Percentiles rank a stretch among this genome's conserved stretches.
Evolutionary conservation across 2,329 filamentous ascomycete species (phyloP).

Genomic region (Aaosphaeria arxii): DNA sequence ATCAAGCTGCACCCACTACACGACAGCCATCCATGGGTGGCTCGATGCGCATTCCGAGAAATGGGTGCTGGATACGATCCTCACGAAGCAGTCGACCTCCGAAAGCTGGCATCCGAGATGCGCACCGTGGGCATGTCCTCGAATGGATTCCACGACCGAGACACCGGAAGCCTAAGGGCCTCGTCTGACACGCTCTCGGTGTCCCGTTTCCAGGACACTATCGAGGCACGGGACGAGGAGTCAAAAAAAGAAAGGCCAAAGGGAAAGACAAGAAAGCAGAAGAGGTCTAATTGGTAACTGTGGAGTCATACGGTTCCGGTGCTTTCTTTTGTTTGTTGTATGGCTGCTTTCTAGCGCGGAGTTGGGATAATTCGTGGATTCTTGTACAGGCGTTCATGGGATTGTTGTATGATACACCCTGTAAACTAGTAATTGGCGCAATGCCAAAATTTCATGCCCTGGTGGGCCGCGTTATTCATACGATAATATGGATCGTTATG

Average conservation of each 20-base stretch:
- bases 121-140: conserved; percentile 7
- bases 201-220: conserved; percentile 9
- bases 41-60: conserved; percentile 6
- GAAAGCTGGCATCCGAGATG: conserved; percentile 21
- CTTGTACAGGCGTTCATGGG: no score
- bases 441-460: no score
- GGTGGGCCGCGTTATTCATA: no score
- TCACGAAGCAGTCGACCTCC: conserved; percentile 21
- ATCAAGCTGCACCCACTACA: background rate
- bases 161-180: conserved; percentile 21
- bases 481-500: no score
- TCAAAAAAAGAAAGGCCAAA: conserved; percentile 17
- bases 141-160: conserved; percentile 5
- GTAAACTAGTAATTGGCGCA: no score
- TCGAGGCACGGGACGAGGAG: conserved; percentile 11
- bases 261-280: conserved; percentile 3
- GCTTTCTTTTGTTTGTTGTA: no score
- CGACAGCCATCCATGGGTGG: conserved; percentile 13
- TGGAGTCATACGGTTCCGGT: no score
- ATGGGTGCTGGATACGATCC: conserved; percentile 7
- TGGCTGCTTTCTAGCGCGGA: no score
- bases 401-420: no score
- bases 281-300: background rate
- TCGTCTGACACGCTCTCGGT: conserved; percentile 30
- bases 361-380: no score